Percentiles rank a stretch among this genome's conserved stretches.
Evolutionary conservation across 2,329 filamentous ascomycete species (phyloP).

Genomic region (Aspergillus sp.): DNA sequence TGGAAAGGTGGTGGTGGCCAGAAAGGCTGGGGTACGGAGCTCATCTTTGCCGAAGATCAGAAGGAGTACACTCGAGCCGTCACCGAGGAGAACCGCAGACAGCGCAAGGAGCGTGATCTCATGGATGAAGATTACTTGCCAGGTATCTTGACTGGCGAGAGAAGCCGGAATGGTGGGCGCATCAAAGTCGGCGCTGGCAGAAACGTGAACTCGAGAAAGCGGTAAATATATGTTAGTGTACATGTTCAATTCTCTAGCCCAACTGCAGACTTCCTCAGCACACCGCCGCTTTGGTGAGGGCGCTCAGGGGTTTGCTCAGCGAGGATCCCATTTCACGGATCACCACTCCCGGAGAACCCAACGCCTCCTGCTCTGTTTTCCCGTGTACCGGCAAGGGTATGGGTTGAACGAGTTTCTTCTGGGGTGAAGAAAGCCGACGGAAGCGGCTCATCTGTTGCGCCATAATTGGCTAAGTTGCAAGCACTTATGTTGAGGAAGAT

Average conservation of each 20-base stretch:
- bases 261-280: neutral
- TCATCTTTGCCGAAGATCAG: conserved; percentile 92
- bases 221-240: conserved; percentile 24
- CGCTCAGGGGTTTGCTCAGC: neutral
- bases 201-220: conserved; percentile 76
- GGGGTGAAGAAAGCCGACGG: too few relatives aligned
- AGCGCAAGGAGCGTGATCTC: conserved; percentile 69
- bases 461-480: too few relatives aligned
- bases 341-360: neutral
- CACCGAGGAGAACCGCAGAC: conserved; percentile 59
- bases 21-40: conserved; percentile 77
- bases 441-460: too few relatives aligned
- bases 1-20: conserved; percentile 69
- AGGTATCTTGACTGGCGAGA: conserved; percentile 75
- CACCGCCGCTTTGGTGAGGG: neutral
- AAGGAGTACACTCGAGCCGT: conserved; percentile 77
- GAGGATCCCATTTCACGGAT: neutral
- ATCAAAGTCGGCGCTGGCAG: conserved; percentile 81
- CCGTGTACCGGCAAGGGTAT: too few relatives aligned
- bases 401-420: too few relatives aligned
- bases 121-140: conserved; percentile 97
- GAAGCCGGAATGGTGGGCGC: conserved; percentile 63
- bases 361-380: too few relatives aligned
- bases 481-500: too few relatives aligned
- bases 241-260: neutral